A percentile compares a stretch with the other conserved stretches of the same genome.
Conservation (phyloP, 192 early-diverging fungal species). For the Mortierella antarctica region DNA sequence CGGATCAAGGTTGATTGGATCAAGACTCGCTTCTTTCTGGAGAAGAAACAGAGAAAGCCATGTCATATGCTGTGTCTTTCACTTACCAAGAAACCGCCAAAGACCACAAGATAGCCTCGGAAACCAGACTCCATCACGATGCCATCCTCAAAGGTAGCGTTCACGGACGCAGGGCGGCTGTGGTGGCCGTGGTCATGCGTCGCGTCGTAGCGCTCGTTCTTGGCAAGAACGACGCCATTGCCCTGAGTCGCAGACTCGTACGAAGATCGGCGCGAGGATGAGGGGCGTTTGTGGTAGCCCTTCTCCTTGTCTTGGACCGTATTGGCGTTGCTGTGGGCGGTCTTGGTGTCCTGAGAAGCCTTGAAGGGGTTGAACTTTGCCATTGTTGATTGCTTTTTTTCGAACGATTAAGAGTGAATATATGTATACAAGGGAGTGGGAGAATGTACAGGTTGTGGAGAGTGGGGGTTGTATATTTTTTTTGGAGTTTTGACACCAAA, state of each 20-base stretch:
- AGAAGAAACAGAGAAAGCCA: background rate
- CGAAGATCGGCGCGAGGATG: constrained; percentile 36
- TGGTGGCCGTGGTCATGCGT: constrained; percentile 19
- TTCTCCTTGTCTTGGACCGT: constrained; percentile 26
- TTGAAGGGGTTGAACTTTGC: constrained; percentile 25
- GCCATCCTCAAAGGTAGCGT: constrained; percentile 5
- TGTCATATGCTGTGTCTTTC: no score
- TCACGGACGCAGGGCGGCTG: background rate
- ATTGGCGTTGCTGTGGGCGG: constrained; percentile 16
- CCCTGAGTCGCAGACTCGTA: constrained; percentile 47
- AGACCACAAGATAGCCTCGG: constrained; percentile 34
- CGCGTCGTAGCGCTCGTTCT: constrained; percentile 40
- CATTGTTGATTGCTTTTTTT: constrained; percentile 9
- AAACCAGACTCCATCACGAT: constrained; percentile 42
- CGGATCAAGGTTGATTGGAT: background rate
- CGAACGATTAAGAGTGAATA: background rate
- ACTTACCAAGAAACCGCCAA: constrained; percentile 48
- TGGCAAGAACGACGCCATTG: constrained; percentile 47
- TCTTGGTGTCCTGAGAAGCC: background rate
- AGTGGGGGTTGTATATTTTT: constrained; percentile 18
- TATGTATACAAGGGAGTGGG: background rate
- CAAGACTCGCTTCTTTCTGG: background rate
- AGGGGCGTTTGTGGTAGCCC: constrained; percentile 23
- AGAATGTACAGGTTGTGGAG: background rate
- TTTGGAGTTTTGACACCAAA: constrained; percentile 36